Evolutionary conservation across 345 rosid species (phyloP), one percentile per base, ranked within the genome.

Genomic region (Xanthoceras sorbifolium): DNA sequence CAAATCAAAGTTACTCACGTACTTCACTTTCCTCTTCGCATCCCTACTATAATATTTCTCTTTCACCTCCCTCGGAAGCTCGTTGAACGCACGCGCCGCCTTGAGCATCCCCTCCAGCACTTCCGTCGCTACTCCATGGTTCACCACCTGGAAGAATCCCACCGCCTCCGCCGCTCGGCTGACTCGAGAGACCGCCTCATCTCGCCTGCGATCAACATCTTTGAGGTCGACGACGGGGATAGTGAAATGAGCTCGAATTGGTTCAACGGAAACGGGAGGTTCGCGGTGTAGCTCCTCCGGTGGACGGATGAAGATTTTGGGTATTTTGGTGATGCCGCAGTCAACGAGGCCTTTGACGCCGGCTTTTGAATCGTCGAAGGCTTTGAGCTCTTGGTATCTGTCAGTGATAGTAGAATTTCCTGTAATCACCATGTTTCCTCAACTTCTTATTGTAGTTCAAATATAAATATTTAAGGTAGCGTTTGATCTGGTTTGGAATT

Each of bases 311-410:
- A 84, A 84, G 54, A 80, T 71, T 29, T 66, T 60, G 6, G 84
- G 84, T 31, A 84, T 18, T 65, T 55, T 76, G 48, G 72, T 64
- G 75, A 84, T 44, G 68, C 86, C 84, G 14, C 76, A 40, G 26
- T 84, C 86, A 9, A 55, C 80, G 28, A 84, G 72, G 72, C 86
- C 86, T 65, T 84, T 84, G 69, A 84, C 86, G 18, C 86, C 86
- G 36, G 77, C 68, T 64, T 84, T 80, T 36, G 84, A 69, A 7
- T 84, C 80, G 67, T 84, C 86, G 25, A 84, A 84, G 73, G 72
- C 52, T 73, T 71, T 81, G 18, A 77, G 77, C 52, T 80, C 80
- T 12, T 54, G 57, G 66, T 18, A 44, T 22, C 79, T 78, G 40
- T 83, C 83, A 69, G 70, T 46, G 18, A 32, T 10, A 3, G 54